Base-by-base conservation (phyloP, 306 rosid genomes). In the Hippophae tibetana region DNA sequence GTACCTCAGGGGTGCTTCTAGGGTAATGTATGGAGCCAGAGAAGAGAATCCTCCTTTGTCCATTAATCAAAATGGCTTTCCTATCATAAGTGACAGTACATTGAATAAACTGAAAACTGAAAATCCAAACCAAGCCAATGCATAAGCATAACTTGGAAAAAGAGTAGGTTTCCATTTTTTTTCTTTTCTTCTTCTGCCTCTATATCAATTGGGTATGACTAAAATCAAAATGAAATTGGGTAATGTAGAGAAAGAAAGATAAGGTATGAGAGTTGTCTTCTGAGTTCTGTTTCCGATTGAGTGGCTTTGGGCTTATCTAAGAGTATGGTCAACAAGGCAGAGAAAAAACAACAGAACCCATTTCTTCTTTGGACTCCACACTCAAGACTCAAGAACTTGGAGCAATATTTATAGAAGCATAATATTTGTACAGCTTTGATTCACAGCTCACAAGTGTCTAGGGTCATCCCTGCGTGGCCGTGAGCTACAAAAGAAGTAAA, bases 1-100 rank as follows among this genome's bases (percentile, higher is more conserved):
- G 43, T 77, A 93, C 99, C 82, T 93, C 99, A 5, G 97, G 97
- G 58, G 97, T 93, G 64, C 99, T 93, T 84, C 99, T 78, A 56
- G 99, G 99, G 72, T 93, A 93, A 78, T 93, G 99, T 73, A 93
- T 84, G 12, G 99, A 93, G 27, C 99, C 99, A 66, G 99, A 93
- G 52, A 93, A 74, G 57, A 93, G 99, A 66, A 93, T 71, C 80
- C 97, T 82, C 69, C 99, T 82, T 59, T 93, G 88, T 72, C 90
- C 97, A 80, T 93, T 80, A 65, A 93, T 93, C 61, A 93, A 40
- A 41, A 93, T 79, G 60, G 99, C 95, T 63, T 88, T 93, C 62
- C 82, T 80, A 67, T 93, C 99, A 62, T 93, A 93, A 9, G 95
- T 86, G 5, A 93, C 99, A 50, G 54, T 62, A 31, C 85, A 86